Conservation (phyloP, 257 asterid species). For the Parsonsia alboflavescens region DNA sequence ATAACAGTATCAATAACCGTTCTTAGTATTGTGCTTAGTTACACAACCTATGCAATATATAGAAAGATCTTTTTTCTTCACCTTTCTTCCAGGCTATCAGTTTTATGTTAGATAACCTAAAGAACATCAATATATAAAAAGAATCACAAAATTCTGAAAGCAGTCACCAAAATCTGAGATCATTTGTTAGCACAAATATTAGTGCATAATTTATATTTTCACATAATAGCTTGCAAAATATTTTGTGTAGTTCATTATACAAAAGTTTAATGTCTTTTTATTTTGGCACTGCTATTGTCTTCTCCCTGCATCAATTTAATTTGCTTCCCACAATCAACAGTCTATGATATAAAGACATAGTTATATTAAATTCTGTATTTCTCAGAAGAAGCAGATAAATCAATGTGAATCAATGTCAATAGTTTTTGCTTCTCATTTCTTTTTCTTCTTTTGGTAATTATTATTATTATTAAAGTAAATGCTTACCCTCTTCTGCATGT, state of each 20-base stretch:
- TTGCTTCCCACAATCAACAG: neutral
- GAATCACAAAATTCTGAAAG: too few species aligned
- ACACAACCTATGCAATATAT: neutral
- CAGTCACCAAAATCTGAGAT: too few species aligned
- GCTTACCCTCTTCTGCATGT: slow-evolving; percentile 91
- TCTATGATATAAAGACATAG: neutral
- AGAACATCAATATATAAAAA: too few species aligned
- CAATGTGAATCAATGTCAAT: neutral
- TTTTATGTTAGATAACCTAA: neutral
- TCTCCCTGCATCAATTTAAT: neutral
- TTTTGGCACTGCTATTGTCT: neutral
- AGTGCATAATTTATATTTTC: too few species aligned
- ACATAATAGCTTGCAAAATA: too few species aligned
- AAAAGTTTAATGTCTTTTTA: too few species aligned
- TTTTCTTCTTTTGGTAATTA: too few species aligned
- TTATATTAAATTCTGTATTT: neutral
- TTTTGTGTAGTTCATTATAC: too few species aligned
- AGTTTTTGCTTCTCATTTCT: neutral
- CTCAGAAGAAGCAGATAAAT: neutral
- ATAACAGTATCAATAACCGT: neutral
- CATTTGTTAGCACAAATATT: too few species aligned
- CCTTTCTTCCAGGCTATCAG: neutral
- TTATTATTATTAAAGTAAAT: too few species aligned
- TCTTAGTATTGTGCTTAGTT: neutral
- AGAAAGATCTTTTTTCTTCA: neutral